Evolutionary conservation across 2,329 filamentous ascomycete species (phyloP).

Genomic region (Davidsoniella virescens): DNA sequence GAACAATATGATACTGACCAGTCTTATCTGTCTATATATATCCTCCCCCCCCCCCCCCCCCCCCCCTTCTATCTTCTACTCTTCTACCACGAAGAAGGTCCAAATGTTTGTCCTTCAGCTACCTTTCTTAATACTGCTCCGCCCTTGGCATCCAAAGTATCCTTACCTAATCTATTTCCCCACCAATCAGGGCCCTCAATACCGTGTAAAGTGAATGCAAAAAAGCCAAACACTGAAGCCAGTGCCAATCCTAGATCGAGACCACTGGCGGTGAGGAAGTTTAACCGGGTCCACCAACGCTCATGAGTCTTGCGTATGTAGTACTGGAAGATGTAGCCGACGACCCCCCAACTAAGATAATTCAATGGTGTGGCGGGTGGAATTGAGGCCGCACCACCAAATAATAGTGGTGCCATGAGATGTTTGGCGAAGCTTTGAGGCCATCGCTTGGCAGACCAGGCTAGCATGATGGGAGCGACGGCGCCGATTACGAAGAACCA

Average conservation of each 20-base stretch:
- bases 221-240: slow-evolving; percentile 52
- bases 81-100: slow-evolving; percentile 36
- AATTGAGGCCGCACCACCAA: slow-evolving; percentile 41
- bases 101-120: slow-evolving; percentile 41
- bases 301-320: slow-evolving; percentile 46
- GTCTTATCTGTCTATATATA: no score
- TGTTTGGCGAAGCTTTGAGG: slow-evolving; percentile 34
- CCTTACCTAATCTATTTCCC: slow-evolving; percentile 43
- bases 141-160: slow-evolving; percentile 45
- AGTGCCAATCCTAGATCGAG: slow-evolving; percentile 54
- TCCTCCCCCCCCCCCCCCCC: no score
- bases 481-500: slow-evolving; percentile 43
- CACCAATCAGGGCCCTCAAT: slow-evolving; percentile 51
- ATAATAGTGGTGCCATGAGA: slow-evolving; percentile 46
- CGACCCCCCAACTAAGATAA: slow-evolving; percentile 57
- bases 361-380: slow-evolving; percentile 56
- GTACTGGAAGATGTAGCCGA: slow-evolving; percentile 56
- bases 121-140: slow-evolving; percentile 41
- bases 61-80: slow-evolving; percentile 19
- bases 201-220: slow-evolving; percentile 48
- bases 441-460: slow-evolving; percentile 31
- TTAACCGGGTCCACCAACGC: slow-evolving; percentile 58
- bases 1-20: neutral
- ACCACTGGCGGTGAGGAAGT: slow-evolving; percentile 54
- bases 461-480: slow-evolving; percentile 34